Evolutionary conservation across 495 filamentous ascomycete species (phyloP), one percentile per base, ranked within the genome.

Genomic region (Mytilinidion resinicola): DNA sequence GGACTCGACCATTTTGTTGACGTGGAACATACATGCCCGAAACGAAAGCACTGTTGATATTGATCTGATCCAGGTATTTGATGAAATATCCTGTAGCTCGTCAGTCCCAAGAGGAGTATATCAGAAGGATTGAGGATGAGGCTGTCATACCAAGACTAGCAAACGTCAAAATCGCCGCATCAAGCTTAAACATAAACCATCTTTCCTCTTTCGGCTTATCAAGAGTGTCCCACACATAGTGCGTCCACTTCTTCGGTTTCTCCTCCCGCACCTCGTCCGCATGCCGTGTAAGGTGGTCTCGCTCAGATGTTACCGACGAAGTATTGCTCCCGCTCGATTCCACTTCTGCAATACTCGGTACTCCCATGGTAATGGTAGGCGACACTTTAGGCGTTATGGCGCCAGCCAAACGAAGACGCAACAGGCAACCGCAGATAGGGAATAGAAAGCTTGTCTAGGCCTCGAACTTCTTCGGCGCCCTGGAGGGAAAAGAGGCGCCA

Each of bases 41-140:
- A 3, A 76, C 71, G 57, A 82, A 84, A 7, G 80, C 79, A 67
- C 75, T 82, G 61, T 76, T 82, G 48, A 85, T 73, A 43, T 84
- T 84, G 8, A 75, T 63, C 51, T 82, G 81, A 55, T 85, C 80
- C 2, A 84, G 72, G 36, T 79, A 76, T 55, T 83, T 84, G 64
- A 80, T 77, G 56, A 83, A 84, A 61, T 84, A 83, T 0, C 79
- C 80, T 10, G 81, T 48, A 8, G 75, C 80, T 9, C 77, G 77
- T 35, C 14, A 52, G 25, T n/a, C 20, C 25, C 2, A 30, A 6
- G 2, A 30, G 6, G 25, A 30, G 25, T 2, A 30, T 2, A 30
- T 6, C 25, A 30, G 3, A 30, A 3, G 6, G 25, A 30, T 2
- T 6, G 25, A 30, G 6, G 25, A 30, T 6, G 6, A 30, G 25